Evolutionary conservation across 1,284 basidiomycete species (phyloP), one percentile per base, ranked within the genome.

Genomic region (Jaminaea rosea): DNA sequence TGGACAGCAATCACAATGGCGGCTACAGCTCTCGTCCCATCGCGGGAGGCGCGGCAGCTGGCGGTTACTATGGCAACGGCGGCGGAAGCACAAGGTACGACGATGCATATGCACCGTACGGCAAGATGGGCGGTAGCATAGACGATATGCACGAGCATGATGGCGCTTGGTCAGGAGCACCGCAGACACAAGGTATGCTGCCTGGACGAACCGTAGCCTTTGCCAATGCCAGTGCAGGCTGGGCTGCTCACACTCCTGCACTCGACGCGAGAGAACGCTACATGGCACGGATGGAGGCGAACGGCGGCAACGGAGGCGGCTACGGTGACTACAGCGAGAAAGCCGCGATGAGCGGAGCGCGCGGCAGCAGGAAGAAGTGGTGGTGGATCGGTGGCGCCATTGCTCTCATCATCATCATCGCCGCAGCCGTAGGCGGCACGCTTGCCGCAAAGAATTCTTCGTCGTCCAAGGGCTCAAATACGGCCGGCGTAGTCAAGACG

Each of bases 231-330:
- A 46, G 24, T 41, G 39, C 19, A 27, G 28, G 21, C 45, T 46
- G 26, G 23, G 39, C 9, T 7, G 8, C 17, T 6, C 21, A 11
- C 27, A 23, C 8, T 42, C 9, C 27, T 46, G 47, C 7, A 5
- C n/a, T 29, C 26, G n/a, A 28, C 4, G 52, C 60, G 2, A 52
- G 64, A 1, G 65, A 67, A 0, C 60, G 65, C 3, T 67, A 62
- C 48, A 53, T 67, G 10, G 36, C 46, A 1, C 56, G 65, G 17
- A 64, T 58, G 31, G 47, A 57, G n/a, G 60, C 58, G 1, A 17
- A 37, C 13, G 50, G 23, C 13, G 51, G 52, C 2, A 27, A 54
- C 2, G 44, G 44, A 4, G 39, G 46, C 8, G 48, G 41, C 8
- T 56, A 36, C 4, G 52, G 49, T 50, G 53, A 54, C 28, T 24